Base-by-base conservation (phyloP, 75 land plant species). In the Larix kaempferi region DNA sequence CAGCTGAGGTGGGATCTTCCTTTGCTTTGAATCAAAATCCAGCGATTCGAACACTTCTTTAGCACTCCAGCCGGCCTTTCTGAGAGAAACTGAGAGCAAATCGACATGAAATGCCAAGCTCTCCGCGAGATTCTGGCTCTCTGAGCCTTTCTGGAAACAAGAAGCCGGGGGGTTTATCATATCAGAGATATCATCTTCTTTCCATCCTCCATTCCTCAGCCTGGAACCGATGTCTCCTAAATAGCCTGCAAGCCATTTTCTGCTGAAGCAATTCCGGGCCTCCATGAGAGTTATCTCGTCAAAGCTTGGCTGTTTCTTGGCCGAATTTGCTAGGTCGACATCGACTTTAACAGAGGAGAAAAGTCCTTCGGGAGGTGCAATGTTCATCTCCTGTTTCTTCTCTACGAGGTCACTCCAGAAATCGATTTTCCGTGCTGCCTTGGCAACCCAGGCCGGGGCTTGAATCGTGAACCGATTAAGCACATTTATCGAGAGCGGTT, bases 321-420 rank as follows among this genome's bases (percentile, higher is more conserved):
- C 26, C 17, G 35, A 84, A 26, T 25, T 56, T 6, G 74, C 75
- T 41, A 57, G 25, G 58, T 35, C 33, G 39, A n/a, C 60, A 21
- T 56, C 57, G 49, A 56, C 54, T 22, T 54, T 75, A 21, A 60
- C 62, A 29, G 33, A 56, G 21, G 79, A 66, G 22, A 71, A 52
- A n/a, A 41, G 74, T 11, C 76, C 79, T 15, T 66, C 35, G 2
- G 55, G 52, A 67, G 79, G 54, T 13, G 79, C 69, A 2, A 35
- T 63, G 15, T 76, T 62, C 73, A 76, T 12, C 16, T 15, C 8
- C 29, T 6, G 23, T 15, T 35, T 59, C n/a, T 72, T 81, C 64
- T 81, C 85, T 59, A 84, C 92, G 76, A 90, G 66, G 4, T 91
- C 95, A 66, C 91, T 81, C 98, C 98, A 95, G 72, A 91, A 84